Evolutionary conservation across 2,329 filamentous ascomycete genomes (phyloP).

Genomic region (Cladosporium sp.): DNA sequence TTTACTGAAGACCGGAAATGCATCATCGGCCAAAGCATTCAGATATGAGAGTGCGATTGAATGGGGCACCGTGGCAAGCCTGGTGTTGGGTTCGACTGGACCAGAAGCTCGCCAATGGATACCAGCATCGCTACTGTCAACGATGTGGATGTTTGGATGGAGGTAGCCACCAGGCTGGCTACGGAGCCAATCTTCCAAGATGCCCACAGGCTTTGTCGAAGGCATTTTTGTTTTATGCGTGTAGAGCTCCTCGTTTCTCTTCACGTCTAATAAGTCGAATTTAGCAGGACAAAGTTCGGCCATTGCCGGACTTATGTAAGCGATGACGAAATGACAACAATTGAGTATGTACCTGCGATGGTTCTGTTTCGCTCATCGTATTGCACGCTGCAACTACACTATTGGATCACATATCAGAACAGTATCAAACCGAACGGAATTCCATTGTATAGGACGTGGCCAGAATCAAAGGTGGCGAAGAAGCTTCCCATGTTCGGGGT

Average conservation of each 20-base stretch:
- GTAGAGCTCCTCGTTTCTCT: too few species aligned
- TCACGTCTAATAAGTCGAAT: too few species aligned
- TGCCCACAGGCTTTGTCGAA: background rate
- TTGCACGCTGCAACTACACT: too few species aligned
- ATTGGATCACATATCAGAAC: too few species aligned
- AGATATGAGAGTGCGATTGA: constrained; percentile 32
- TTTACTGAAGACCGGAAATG: constrained; percentile 27
- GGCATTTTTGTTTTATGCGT: background rate
- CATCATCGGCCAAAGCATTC: constrained; percentile 34
- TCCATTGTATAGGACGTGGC: too few species aligned
- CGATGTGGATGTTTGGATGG: constrained; percentile 24
- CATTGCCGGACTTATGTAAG: background rate
- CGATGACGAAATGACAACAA: too few species aligned
- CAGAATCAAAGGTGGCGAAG: too few species aligned
- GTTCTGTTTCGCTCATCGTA: too few species aligned
- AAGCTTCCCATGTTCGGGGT: too few species aligned
- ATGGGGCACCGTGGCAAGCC: constrained; percentile 29
- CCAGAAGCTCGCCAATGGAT: constrained; percentile 24
- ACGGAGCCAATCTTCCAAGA: constrained; percentile 29
- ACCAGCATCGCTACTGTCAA: constrained; percentile 22
- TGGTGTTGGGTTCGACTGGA: constrained; percentile 18
- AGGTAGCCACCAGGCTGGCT: constrained; percentile 27
- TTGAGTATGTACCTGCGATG: too few species aligned
- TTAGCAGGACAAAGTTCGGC: background rate
- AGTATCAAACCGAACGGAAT: too few species aligned